A percentile compares a stretch with the other conserved stretches of the same genome.
These are phyloP conservation scores for Myxozyma neglecta DNA, from an alignment of 805 yeast species.

Conservation along the genomic window DNA sequence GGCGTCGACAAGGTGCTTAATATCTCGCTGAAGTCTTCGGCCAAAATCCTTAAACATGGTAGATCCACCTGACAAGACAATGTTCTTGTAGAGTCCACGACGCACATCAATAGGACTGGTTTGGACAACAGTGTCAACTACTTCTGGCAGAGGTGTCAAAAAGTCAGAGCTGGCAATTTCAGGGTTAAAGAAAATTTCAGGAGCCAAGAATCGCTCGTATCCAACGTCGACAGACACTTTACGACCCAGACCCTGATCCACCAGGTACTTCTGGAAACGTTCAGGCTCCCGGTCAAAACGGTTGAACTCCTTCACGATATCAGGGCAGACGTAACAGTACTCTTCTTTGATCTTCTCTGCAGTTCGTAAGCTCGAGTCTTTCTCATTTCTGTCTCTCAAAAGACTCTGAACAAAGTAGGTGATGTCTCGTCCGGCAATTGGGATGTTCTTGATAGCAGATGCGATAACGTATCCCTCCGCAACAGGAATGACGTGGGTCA, in stretches of 20 bases:
- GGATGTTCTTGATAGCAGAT: slow-evolving; percentile 93
- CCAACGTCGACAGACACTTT: slow-evolving; percentile 84
- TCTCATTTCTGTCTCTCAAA: slow-evolving; percentile 95
- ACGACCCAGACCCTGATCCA: slow-evolving; percentile 70
- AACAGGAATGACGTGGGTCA: slow-evolving; percentile 97
- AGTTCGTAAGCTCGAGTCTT: slow-evolving; percentile 87
- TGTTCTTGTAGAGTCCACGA: slow-evolving; percentile 91
- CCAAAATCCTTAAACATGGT: slow-evolving; percentile 99
- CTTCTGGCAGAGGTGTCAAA: slow-evolving; percentile 93
- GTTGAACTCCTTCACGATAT: slow-evolving; percentile 92
- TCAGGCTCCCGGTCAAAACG: slow-evolving; percentile 93
- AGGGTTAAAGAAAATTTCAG: slow-evolving; percentile 98
- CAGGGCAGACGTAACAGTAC: slow-evolving; percentile 96
- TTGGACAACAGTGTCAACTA: slow-evolving; percentile 93
- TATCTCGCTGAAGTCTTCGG: slow-evolving; percentile 93
- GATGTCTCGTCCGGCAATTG: slow-evolving; percentile 98
- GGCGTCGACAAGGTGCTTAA: slow-evolving; percentile 81
- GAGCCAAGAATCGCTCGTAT: slow-evolving; percentile 95
- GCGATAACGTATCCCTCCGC: slow-evolving; percentile 98
- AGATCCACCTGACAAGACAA: slow-evolving; percentile 95
- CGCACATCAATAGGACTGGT: slow-evolving; percentile 97
- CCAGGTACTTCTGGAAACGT: slow-evolving; percentile 88
- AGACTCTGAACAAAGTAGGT: slow-evolving; percentile 89
- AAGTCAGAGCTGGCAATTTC: slow-evolving; percentile 95
- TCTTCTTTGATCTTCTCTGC: slow-evolving; percentile 97